Evolutionary conservation across 176 grass and related monocot species (phyloP), one percentile per base, ranked within the genome.

Genomic region (Juncus inflexus): DNA sequence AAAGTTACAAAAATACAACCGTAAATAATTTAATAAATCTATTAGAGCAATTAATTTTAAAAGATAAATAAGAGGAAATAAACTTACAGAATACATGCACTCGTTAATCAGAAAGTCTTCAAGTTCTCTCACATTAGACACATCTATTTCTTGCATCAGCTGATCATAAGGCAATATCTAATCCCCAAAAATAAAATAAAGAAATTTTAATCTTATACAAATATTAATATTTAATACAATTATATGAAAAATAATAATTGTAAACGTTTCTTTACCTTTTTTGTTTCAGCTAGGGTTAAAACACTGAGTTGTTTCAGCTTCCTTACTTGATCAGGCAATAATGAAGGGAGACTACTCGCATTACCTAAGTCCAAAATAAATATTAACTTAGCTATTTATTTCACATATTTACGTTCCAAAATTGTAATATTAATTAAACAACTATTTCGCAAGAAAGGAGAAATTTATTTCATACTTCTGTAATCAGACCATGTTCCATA

Each of bases 31-130:
- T 56, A 66, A 43, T 70, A 53, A 28, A 36, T 70, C 43, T 70
- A 53, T 40, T 11, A 28, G 7, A 52, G 11, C 19, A 61, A 3
- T 68, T 72, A 56, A 15, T 61, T 49, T 40, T 38, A 62, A 43
- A 19, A 2, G 62, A 70, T 7, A 53, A 57, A 12, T 43, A 81
- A 43, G 40, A 35, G 19, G 19, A 56, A 51, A 75, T 71, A 61
- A 69, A 87, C 95, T 90, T 54, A 99, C 95, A 15, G 83, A 85
- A 73, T 99, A 99, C 95, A 99, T 99, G 86, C 95, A 99, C 72
- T 99, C 95, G 57, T 94, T 99, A 69, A 99, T 99, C 50, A 99
- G 86, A 64, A 99, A 99, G 76, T 99, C 95, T 84, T 99, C 95
- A 35, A 99, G 87, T 72, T 99, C 89, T 76, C 89, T 90, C 49